Conservation (phyloP, 352 stramenopile species). For the Phytophthora cactorum region DNA sequence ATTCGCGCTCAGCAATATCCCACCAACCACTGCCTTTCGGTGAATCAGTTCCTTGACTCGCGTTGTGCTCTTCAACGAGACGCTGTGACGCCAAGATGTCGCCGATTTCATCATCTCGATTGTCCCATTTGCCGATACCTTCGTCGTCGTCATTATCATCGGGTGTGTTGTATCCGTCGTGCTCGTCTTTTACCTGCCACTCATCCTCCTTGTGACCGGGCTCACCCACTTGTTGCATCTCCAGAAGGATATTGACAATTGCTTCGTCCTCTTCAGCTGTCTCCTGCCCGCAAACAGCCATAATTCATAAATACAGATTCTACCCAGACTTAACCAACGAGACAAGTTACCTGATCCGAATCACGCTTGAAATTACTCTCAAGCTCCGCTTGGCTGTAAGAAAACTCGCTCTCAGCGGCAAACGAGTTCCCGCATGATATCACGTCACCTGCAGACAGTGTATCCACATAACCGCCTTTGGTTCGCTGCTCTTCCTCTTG, state of each 20-base stretch:
- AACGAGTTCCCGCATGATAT: slow-evolving; percentile 54
- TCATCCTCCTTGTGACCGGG: slow-evolving; percentile 1
- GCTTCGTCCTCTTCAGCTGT: slow-evolving; percentile 50
- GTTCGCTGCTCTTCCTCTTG: slow-evolving; percentile 17
- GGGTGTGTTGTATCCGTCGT: slow-evolving; percentile 24
- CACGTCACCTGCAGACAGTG: slow-evolving; percentile 28
- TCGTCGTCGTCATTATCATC: slow-evolving; percentile 31
- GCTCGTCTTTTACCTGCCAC: slow-evolving; percentile 30
- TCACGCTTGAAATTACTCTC: slow-evolving; percentile 5
- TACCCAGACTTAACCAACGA: background rate
- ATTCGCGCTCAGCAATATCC: slow-evolving; percentile 50
- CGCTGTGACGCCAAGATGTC: slow-evolving; percentile 77
- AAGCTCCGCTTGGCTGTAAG: slow-evolving; percentile 54
- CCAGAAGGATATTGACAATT: slow-evolving; percentile 55
- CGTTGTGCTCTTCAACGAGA: slow-evolving; percentile 27
- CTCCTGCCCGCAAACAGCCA: slow-evolving; percentile 10
- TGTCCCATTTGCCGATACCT: slow-evolving; percentile 23
- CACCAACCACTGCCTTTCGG: slow-evolving; percentile 48
- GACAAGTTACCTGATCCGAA: slow-evolving; percentile 25
- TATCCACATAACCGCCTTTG: slow-evolving; percentile 6
- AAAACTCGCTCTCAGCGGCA: slow-evolving; percentile 49
- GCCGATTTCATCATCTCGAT: slow-evolving; percentile 53
- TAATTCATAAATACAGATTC: background rate
- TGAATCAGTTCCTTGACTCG: slow-evolving; percentile 6
- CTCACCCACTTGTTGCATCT: slow-evolving; percentile 50